Conservation (phyloP, 352 stramenopile genomes). For the Phytopythium aichiense region DNA sequence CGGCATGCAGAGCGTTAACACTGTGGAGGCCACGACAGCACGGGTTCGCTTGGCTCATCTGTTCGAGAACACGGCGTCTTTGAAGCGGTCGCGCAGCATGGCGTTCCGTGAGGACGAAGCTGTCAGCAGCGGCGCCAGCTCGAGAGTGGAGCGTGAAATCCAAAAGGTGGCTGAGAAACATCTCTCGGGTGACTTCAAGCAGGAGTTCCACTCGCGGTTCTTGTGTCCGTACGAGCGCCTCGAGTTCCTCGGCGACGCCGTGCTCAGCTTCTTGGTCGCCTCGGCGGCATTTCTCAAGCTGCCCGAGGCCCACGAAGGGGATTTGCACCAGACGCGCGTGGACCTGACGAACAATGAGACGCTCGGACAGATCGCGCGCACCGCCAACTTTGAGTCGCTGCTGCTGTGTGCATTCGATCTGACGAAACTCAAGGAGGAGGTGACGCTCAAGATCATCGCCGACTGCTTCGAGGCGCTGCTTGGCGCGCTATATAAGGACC, state of each 20-base stretch:
- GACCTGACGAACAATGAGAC: slow-evolving; percentile 78
- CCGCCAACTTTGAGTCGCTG: slow-evolving; percentile 69
- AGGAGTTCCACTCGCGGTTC: slow-evolving; percentile 75
- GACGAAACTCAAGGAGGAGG: slow-evolving; percentile 37
- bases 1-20: slow-evolving; percentile 85
- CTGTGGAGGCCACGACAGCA: slow-evolving; percentile 63
- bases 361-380: slow-evolving; percentile 71
- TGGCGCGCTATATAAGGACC: slow-evolving; percentile 78
- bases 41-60: slow-evolving; percentile 72
- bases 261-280: slow-evolving; percentile 80
- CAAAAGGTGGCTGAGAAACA: slow-evolving; percentile 54
- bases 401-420: slow-evolving; percentile 73
- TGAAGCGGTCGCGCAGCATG: slow-evolving; percentile 58
- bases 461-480: slow-evolving; percentile 83
- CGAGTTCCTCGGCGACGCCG: slow-evolving; percentile 81
- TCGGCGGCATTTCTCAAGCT: slow-evolving; percentile 80
- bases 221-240: slow-evolving; percentile 81
- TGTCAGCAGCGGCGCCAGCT: slow-evolving; percentile 13
- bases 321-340: slow-evolving; percentile 64
- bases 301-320: slow-evolving; percentile 54
- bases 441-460: slow-evolving; percentile 70
- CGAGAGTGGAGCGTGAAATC: slow-evolving; percentile 36
- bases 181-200: slow-evolving; percentile 60
- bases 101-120: slow-evolving; percentile 14
- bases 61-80: slow-evolving; percentile 53